phyloP scores from a whole-genome alignment of 495 filamentous ascomycete species.

The Aspergillus sparsus region DNA sequence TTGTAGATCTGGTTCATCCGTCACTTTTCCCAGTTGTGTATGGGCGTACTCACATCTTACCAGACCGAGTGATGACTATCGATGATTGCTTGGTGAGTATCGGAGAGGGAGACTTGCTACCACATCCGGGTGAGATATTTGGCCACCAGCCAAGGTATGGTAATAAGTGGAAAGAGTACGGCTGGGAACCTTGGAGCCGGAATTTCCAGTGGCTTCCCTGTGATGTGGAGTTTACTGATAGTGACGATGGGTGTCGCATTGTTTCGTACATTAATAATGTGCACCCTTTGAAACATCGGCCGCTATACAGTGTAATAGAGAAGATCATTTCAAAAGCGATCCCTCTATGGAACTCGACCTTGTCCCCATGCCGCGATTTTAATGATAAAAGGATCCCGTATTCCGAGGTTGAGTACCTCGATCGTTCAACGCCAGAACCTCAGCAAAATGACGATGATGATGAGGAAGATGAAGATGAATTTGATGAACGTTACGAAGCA shows the following conservation, averaged over 20 bases:
- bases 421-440: not conserved
- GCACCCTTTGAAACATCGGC: conserved; percentile 46
- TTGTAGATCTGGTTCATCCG: conserved; percentile 16
- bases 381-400: not conserved
- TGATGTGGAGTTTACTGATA: conserved; percentile 45
- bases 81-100: conserved; percentile 2
- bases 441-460: not conserved
- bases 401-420: not conserved
- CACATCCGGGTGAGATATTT: no score
- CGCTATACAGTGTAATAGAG: conserved; percentile 51
- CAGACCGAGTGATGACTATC: not conserved
- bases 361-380: not conserved
- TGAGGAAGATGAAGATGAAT: not conserved
- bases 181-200: not conserved
- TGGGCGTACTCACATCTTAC: not conserved
- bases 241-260: conserved; percentile 31
- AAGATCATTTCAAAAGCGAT: conserved; percentile 45
- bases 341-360: conserved; percentile 49
- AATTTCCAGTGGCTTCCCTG: conserved; percentile 63
- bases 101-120: not conserved
- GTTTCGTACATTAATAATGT: conserved; percentile 62
- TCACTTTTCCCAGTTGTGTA: conserved; percentile 15
- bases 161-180: not conserved
- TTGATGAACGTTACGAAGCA: not conserved
- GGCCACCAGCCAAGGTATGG: not conserved